Conservation (phyloP, 768 basidiomycete species). For the Candolleomyces eurysporus region DNA sequence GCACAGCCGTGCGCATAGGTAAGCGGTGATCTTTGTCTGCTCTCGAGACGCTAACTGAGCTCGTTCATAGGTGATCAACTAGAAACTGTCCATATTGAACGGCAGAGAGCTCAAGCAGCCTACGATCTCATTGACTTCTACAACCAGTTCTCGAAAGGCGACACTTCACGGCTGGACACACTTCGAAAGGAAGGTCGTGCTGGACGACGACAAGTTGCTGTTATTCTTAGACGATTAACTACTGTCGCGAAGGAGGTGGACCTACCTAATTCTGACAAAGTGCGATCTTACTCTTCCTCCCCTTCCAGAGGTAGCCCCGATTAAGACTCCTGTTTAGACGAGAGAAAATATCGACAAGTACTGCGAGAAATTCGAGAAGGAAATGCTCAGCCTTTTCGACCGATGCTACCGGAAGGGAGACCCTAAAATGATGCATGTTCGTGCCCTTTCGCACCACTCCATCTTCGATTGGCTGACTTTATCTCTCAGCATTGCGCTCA, state of each 20-base stretch:
- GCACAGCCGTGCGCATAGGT: constrained; percentile 94
- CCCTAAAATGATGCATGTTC: constrained; percentile 98
- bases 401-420: constrained; percentile 95
- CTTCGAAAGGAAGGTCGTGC: constrained; percentile 86
- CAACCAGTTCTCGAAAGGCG: constrained; percentile 84
- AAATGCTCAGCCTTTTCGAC: constrained; percentile 95
- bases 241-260: constrained; percentile 94
- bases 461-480: not conserved
- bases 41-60: not conserved
- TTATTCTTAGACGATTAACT: constrained; percentile 79
- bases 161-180: constrained; percentile 70
- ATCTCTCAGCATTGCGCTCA: constrained; percentile 89
- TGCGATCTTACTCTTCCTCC: constrained; percentile 25
- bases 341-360: constrained; percentile 93
- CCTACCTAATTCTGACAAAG: constrained; percentile 77
- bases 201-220: constrained; percentile 84
- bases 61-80: constrained; percentile 79
- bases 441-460: constrained; percentile 20
- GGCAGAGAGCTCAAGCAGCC: constrained; percentile 91
- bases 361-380: constrained; percentile 98
- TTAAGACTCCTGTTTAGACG: constrained; percentile 48
- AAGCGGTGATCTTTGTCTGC: constrained; percentile 5
- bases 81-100: constrained; percentile 88
- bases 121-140: constrained; percentile 93
- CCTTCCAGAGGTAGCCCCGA: not conserved